Evolutionary conservation across 148 eudicot species (phyloP).

Genomic region (Vaccinium macrocarpon): DNA sequence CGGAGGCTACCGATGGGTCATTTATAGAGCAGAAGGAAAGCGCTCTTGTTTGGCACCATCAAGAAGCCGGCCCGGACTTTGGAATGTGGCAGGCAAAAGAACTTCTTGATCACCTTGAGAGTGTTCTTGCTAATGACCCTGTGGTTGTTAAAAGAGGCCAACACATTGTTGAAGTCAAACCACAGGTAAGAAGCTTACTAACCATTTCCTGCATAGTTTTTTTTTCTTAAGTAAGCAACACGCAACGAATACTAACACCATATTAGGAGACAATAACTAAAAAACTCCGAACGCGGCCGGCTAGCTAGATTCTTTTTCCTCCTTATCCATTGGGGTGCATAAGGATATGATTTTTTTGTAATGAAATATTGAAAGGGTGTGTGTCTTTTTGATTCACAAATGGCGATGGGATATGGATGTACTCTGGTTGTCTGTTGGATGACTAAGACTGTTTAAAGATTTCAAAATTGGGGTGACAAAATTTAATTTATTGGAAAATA

Average conservation of each 20-base stretch:
- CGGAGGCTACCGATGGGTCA: conserved; percentile 81
- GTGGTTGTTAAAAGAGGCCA: conserved; percentile 76
- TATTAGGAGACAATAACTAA: not conserved
- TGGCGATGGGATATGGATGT: not conserved
- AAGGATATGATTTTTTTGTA: not conserved
- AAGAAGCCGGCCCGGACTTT: conserved; percentile 75
- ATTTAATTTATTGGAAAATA: not conserved
- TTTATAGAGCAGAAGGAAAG: conserved; percentile 73
- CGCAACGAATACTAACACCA: not conserved
- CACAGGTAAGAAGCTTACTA: conserved; percentile 52
- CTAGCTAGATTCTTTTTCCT: not conserved
- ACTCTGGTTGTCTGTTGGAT: not conserved
- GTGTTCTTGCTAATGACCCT: conserved; percentile 84
- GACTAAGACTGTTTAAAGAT: not conserved
- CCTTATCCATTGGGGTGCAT: not conserved
- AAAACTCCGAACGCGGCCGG: not conserved
- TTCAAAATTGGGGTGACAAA: not conserved
- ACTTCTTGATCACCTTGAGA: conserved; percentile 78
- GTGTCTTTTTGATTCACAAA: not conserved
- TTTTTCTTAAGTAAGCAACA: not conserved
- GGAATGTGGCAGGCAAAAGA: conserved; percentile 80
- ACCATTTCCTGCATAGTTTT: not conserved
- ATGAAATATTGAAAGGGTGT: not conserved
- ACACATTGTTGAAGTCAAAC: conserved; percentile 82
- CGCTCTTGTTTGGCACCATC: conserved; percentile 83